phyloP scores from a whole-genome alignment of 192 early-diverging fungal species.

The Haplosporangium gracile region DNA sequence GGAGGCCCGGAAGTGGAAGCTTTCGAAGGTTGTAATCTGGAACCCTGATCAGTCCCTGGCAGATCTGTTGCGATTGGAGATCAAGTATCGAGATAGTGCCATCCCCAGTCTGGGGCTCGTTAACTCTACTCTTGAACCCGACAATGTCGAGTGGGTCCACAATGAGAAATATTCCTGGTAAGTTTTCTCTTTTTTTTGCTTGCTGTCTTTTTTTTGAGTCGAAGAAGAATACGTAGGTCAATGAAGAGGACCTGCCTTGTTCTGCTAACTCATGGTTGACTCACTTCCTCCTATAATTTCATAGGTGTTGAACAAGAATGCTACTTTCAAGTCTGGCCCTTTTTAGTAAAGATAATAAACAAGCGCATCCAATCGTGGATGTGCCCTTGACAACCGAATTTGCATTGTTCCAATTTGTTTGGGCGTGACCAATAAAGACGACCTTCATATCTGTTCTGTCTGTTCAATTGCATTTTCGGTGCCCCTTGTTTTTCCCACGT shows the following conservation, averaged over 20 bases:
- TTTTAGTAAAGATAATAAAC: background rate
- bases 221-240: background rate
- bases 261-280: background rate
- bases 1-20: slow-evolving; percentile 27
- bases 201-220: too few relatives aligned
- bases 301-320: slow-evolving; percentile 5
- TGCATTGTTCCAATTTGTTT: background rate
- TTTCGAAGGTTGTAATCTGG: slow-evolving; percentile 36
- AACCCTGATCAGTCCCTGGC: slow-evolving; percentile 34
- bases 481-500: background rate
- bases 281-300: background rate
- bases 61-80: slow-evolving; percentile 14
- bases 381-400: background rate
- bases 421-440: background rate
- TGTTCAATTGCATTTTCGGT: background rate
- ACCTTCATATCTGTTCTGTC: too few relatives aligned
- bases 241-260: background rate
- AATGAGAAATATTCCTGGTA: slow-evolving; percentile 52
- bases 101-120: slow-evolving; percentile 27
- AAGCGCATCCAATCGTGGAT: background rate
- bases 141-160: slow-evolving; percentile 27
- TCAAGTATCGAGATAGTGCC: slow-evolving; percentile 22
- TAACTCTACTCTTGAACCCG: background rate
- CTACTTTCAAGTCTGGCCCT: background rate
- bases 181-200: background rate